These are phyloP conservation scores for Penicillium sclerotigenum DNA, from an alignment of 2,329 filamentous ascomycete genomes.

Conservation along the genomic window DNA sequence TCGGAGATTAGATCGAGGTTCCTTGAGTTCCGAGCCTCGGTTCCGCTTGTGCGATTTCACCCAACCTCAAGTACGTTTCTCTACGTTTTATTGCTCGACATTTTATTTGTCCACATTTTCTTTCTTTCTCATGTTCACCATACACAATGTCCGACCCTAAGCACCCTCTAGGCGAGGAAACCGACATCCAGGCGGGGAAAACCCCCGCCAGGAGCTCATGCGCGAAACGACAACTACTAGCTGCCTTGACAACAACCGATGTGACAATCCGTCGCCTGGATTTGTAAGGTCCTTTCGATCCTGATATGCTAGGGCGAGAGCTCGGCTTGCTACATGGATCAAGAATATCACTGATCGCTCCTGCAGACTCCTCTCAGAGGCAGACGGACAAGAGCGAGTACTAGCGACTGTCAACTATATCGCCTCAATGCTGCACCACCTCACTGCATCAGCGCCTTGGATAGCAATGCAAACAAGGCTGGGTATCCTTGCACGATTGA, in stretches of 20 bases:
- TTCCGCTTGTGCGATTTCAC: constrained; percentile 14
- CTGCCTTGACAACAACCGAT: constrained; percentile 29
- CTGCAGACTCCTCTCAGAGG: constrained; percentile 62
- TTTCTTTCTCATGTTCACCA: constrained; percentile 2
- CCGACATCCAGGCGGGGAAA: constrained; percentile 20
- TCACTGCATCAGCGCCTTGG: constrained; percentile 55
- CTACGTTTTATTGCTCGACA: too few relatives aligned
- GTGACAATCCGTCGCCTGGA: constrained; percentile 30
- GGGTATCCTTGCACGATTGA: constrained; percentile 42
- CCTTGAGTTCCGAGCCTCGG: constrained; percentile 30
- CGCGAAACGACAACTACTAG: constrained; percentile 24
- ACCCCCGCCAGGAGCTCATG: constrained; percentile 20
- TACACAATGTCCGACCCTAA: constrained; percentile 24
- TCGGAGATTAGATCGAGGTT: constrained; percentile 8
- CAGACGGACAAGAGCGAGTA: constrained; percentile 65
- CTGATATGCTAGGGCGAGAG: not conserved
- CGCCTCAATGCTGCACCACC: constrained; percentile 59
- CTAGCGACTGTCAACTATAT: constrained; percentile 68
- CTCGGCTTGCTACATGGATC: not conserved
- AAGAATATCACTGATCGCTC: constrained; percentile 1
- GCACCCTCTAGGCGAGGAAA: constrained; percentile 9
- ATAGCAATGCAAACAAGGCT: constrained; percentile 42
- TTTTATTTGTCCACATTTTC: not conserved
- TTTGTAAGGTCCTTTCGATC: constrained; percentile 21
- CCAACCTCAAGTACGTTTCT: not conserved